phyloP scores from a whole-genome alignment of 192 early-diverging fungal genomes.

The Coemansia sp. region DNA sequence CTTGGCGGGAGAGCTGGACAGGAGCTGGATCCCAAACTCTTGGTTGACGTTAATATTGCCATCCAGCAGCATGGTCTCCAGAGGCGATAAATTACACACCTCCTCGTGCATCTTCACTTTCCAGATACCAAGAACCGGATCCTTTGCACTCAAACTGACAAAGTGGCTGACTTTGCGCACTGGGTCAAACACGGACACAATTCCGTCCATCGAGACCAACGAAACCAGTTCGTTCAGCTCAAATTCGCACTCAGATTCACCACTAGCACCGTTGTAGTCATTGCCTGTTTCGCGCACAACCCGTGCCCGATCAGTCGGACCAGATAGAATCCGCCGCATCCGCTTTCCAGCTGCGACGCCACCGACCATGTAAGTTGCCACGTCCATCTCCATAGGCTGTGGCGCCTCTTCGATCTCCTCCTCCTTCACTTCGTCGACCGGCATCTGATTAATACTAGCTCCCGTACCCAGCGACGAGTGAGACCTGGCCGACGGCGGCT shows the following conservation, averaged over 20 bases:
- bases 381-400: conserved; percentile 49
- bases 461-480: conserved; percentile 51
- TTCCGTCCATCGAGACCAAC: conserved; percentile 53
- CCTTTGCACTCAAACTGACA: conserved; percentile 31
- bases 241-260: conserved; percentile 9
- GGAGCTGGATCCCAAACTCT: conserved; percentile 11
- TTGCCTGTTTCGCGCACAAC: not conserved
- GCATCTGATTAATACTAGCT: conserved; percentile 15
- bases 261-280: not conserved
- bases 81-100: conserved; percentile 32
- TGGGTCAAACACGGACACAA: conserved; percentile 46
- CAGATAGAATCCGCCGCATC: conserved; percentile 23
- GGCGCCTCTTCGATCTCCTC: conserved; percentile 55
- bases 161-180: conserved; percentile 44
- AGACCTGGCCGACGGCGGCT: conserved; percentile 38
- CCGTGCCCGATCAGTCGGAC: conserved; percentile 1
- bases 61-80: conserved; percentile 20
- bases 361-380: conserved; percentile 51
- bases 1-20: conserved; percentile 31
- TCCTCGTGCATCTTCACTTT: conserved; percentile 55
- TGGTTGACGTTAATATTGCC: conserved; percentile 4
- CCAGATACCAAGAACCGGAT: conserved; percentile 53
- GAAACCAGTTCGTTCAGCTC: conserved; percentile 40
- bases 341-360: conserved; percentile 45
- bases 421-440: conserved; percentile 22